phyloP scores from a whole-genome alignment of 345 rosid species.

The Salix viminalis region DNA sequence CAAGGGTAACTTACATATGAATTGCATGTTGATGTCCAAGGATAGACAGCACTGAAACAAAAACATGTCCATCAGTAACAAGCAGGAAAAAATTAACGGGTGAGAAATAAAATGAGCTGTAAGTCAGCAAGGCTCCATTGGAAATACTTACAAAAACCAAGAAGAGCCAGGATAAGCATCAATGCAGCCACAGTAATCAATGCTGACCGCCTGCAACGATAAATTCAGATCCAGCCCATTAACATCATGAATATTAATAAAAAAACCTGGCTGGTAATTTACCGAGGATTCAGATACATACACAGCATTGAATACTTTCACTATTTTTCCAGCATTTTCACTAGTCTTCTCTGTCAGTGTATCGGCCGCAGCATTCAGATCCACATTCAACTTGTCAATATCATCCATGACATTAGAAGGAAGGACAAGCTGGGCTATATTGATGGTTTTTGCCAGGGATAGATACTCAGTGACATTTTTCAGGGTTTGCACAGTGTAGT shows the following conservation, averaged over 20 bases:
- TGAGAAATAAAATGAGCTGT: conserved; percentile 11
- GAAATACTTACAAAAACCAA: conserved; percentile 78
- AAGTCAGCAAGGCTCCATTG: not conserved
- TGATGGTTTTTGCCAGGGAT: conserved; percentile 81
- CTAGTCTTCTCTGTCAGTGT: conserved; percentile 64
- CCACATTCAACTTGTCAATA: conserved; percentile 69
- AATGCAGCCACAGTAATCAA: conserved; percentile 74
- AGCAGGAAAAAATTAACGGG: conserved; percentile 9
- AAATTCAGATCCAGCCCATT: conserved; percentile 7
- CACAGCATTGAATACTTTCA: conserved; percentile 61
- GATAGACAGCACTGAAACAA: conserved; percentile 60
- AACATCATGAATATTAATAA: not conserved
- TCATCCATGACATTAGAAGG: conserved; percentile 63
- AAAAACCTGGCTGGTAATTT: not conserved
- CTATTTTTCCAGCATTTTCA: conserved; percentile 65
- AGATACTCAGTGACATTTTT: conserved; percentile 83
- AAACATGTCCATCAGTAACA: conserved; percentile 9
- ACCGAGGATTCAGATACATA: conserved; percentile 32
- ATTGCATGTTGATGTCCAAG: conserved; percentile 70
- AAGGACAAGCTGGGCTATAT: conserved; percentile 71
- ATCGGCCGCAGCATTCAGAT: conserved; percentile 68
- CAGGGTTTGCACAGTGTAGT: conserved; percentile 77
- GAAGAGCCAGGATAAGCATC: conserved; percentile 76
- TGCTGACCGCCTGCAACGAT: conserved; percentile 60
- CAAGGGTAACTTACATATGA: conserved; percentile 52